Conservation (phyloP, 345 rosid genomes). For the Acer yangbiense region DNA sequence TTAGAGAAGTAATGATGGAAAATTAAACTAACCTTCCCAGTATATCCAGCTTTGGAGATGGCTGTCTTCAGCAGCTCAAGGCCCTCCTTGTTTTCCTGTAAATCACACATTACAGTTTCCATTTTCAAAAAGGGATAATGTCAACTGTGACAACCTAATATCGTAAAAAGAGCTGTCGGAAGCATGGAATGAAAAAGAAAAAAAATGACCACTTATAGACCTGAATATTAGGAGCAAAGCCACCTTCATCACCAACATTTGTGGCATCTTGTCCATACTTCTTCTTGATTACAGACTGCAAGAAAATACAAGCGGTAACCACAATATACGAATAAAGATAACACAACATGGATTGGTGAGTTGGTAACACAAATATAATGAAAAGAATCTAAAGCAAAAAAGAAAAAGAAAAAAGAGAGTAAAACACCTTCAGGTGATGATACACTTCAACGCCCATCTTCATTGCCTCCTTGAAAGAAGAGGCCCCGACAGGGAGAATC, state of each 20-base stretch:
- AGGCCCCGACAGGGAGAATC: slow-evolving; percentile 70
- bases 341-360: background rate
- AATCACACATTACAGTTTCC: background rate
- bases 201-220: slow-evolving; percentile 18
- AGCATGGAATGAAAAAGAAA: background rate
- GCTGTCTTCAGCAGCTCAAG: slow-evolving; percentile 72
- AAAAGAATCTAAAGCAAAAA: background rate
- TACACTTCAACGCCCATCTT: slow-evolving; percentile 79
- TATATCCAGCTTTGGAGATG: slow-evolving; percentile 66
- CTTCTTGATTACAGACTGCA: slow-evolving; percentile 61
- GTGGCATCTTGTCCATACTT: slow-evolving; percentile 73
- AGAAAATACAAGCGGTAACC: slow-evolving; percentile 1
- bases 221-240: slow-evolving; percentile 69
- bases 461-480: slow-evolving; percentile 76
- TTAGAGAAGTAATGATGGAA: background rate
- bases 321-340: background rate
- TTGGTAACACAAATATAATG: background rate
- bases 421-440: slow-evolving; percentile 61
- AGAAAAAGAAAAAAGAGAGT: background rate
- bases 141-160: background rate
- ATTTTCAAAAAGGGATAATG: background rate
- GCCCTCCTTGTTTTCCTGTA: slow-evolving; percentile 73
- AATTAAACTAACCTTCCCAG: slow-evolving; percentile 44
- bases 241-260: slow-evolving; percentile 70
- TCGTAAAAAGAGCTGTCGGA: background rate